These are phyloP conservation scores for Podaxis sp. DNA, from an alignment of 768 basidiomycete genomes.

Conservation along the genomic window DNA sequence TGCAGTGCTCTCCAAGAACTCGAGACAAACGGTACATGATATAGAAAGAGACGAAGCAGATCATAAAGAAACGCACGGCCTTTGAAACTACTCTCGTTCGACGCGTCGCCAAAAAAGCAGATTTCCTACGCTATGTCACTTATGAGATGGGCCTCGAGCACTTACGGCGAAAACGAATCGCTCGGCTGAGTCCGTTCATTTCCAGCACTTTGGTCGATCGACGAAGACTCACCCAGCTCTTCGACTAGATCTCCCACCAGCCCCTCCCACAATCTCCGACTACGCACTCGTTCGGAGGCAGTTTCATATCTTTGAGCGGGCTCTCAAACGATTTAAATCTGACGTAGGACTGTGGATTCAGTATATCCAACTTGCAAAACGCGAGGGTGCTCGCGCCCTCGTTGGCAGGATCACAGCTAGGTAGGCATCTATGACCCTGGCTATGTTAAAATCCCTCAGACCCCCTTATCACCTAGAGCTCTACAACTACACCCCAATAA, in stretches of 20 bases:
- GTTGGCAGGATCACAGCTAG: conserved; percentile 81
- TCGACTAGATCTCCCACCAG: conserved; percentile 34
- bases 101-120: conserved; percentile 77
- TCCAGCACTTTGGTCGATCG: neutral
- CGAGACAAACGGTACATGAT: conserved; percentile 14
- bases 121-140: conserved; percentile 86
- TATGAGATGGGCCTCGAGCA: conserved; percentile 90
- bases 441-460: conserved; percentile 10
- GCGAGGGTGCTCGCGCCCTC: conserved; percentile 72
- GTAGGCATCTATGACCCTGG: conserved; percentile 32
- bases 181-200: conserved; percentile 56
- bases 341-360: conserved; percentile 88
- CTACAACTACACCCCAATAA: conserved; percentile 82
- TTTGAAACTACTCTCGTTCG: conserved; percentile 85
- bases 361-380: conserved; percentile 81
- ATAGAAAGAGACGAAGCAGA: conserved; percentile 77
- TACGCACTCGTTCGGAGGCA: conserved; percentile 82
- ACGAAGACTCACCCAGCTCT: conserved; percentile 5
- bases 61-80: conserved; percentile 77
- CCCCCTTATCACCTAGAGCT: conserved; percentile 47
- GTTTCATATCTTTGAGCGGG: conserved; percentile 89
- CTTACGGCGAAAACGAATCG: conserved; percentile 68
- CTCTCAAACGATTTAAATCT: conserved; percentile 81
- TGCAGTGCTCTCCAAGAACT: neutral
- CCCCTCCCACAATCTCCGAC: conserved; percentile 68